Evolutionary conservation across 2,329 filamentous ascomycete genomes (phyloP), one percentile per base, ranked within the genome.

Genomic region (Saccharata proteae): DNA sequence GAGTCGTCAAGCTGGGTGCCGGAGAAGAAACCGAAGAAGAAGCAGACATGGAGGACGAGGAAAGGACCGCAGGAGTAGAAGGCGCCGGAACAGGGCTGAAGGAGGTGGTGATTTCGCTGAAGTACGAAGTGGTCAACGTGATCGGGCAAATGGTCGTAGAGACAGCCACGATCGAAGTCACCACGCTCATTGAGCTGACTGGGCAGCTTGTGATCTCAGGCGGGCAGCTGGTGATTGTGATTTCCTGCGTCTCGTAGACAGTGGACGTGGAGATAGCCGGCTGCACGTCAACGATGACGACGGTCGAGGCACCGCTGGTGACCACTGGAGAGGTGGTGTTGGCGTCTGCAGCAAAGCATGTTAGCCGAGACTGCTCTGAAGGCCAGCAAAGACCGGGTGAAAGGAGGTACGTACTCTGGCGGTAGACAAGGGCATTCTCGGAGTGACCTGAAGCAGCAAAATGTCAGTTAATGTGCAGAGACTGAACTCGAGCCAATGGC

Each of bases 121-220:
- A 21, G 22, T 21, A 21, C 5, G 28, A 30, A 14, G 37, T 39
- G 3, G 52, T 48, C 33, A 50, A 29, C 11, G 55, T 58, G 32
- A 54, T 43, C 17, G 59, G 53, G 48, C 59, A 63, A 46, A 63
- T 47, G 22, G 60, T 63, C 35, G 59, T 65, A 25, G 53, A 57
- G 25, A 55, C 42, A 25, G 54, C 46, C 30, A 59, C 40, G 38
- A 55, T 48, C 26, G 54, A 52, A 15, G 61, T 64, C 37, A 56
- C 40, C 29, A 54, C 43, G 6, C 49, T 46, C 13, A 51, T 48
- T 14, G 45, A 45, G 26, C 48, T 43, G 23, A 44, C 42, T 18
- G 59, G 58, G 40, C 59, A 63, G 40, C 52, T 43, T 31, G 49
- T 52, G 27, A 58, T 51, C 26, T 42, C 45, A 13, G 54, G 40